Conservation (phyloP, 495 filamentous ascomycete genomes). For the Aspergillus carlsbadensis region DNA sequence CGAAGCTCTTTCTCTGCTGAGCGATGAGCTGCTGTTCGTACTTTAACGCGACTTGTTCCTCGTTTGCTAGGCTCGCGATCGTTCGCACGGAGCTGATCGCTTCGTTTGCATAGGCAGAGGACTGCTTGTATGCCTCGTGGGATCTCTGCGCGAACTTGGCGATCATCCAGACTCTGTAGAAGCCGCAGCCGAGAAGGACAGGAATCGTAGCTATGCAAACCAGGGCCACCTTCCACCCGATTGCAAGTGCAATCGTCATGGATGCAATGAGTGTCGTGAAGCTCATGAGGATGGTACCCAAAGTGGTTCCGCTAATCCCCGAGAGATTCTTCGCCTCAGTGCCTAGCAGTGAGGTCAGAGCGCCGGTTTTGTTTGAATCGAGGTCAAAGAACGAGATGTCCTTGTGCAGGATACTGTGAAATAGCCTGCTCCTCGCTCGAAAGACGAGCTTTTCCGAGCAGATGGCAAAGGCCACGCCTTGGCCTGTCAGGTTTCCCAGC, state of each 20-base stretch:
- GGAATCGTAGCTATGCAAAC: slow-evolving; percentile 54
- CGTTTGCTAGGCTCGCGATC: too few relatives aligned
- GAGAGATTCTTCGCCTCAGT: slow-evolving; percentile 44
- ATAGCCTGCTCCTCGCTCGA: too few relatives aligned
- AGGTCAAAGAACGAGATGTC: slow-evolving; percentile 29
- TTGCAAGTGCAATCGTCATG: slow-evolving; percentile 47
- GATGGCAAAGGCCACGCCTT: too few relatives aligned
- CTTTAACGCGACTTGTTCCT: slow-evolving; percentile 4
- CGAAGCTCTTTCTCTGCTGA: slow-evolving; percentile 46
- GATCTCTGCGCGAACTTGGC: slow-evolving; percentile 43
- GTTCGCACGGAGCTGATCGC: slow-evolving; percentile 20
- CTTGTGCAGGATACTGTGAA: too few relatives aligned
- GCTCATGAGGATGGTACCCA: slow-evolving; percentile 29
- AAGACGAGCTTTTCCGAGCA: too few relatives aligned
- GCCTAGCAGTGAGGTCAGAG: too few relatives aligned
- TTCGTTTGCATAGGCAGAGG: slow-evolving; percentile 54
- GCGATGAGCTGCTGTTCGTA: slow-evolving; percentile 46
- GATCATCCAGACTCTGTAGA: slow-evolving; percentile 45
- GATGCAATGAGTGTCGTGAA: slow-evolving; percentile 24
- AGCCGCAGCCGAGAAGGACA: slow-evolving; percentile 50
- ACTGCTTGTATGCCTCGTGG: slow-evolving; percentile 35
- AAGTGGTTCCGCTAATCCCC: slow-evolving; percentile 37
- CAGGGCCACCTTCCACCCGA: slow-evolving; percentile 60
- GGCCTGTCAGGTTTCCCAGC: too few relatives aligned
- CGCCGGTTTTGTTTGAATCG: too few relatives aligned